Conservation (phyloP, 2,329 filamentous ascomycete genomes). For the Paecilomyces sp. region DNA sequence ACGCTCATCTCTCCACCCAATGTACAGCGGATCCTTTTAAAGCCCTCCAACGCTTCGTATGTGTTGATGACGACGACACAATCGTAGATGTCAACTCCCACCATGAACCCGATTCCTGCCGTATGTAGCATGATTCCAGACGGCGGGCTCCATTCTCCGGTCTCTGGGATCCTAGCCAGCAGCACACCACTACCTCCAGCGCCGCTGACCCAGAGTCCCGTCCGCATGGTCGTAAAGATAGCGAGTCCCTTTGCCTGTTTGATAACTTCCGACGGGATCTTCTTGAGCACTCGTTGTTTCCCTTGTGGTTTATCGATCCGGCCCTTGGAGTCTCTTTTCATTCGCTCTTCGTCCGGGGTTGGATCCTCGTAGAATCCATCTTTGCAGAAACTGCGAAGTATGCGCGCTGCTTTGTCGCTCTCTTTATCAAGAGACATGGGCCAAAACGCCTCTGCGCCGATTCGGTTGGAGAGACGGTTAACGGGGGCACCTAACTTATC, state of each 20-base stretch:
- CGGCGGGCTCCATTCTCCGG: conserved; percentile 85
- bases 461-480: conserved; percentile 72
- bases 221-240: conserved; percentile 93
- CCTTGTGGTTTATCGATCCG: conserved; percentile 49
- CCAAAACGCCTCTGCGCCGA: conserved; percentile 79
- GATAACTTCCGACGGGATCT: conserved; percentile 80
- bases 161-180: conserved; percentile 67
- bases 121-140: conserved; percentile 89
- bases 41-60: conserved; percentile 72
- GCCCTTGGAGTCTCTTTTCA: conserved; percentile 33
- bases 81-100: conserved; percentile 92
- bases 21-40: conserved; percentile 70
- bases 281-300: conserved; percentile 63
- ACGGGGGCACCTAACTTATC: conserved; percentile 69
- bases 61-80: conserved; percentile 91
- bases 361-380: conserved; percentile 63
- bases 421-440: conserved; percentile 79
- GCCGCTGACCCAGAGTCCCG: conserved; percentile 83
- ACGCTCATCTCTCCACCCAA: conserved; percentile 75
- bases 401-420: conserved; percentile 84
- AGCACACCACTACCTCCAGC: conserved; percentile 85
- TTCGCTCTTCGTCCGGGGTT: conserved; percentile 43
- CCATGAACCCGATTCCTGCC: conserved; percentile 77
- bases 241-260: conserved; percentile 83
- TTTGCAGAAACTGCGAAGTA: conserved; percentile 83